Percentiles rank a stretch among this genome's conserved stretches.
Evolutionary conservation across 2,329 filamentous ascomycete species (phyloP).

Genomic region (Xylogone sp.): DNA sequence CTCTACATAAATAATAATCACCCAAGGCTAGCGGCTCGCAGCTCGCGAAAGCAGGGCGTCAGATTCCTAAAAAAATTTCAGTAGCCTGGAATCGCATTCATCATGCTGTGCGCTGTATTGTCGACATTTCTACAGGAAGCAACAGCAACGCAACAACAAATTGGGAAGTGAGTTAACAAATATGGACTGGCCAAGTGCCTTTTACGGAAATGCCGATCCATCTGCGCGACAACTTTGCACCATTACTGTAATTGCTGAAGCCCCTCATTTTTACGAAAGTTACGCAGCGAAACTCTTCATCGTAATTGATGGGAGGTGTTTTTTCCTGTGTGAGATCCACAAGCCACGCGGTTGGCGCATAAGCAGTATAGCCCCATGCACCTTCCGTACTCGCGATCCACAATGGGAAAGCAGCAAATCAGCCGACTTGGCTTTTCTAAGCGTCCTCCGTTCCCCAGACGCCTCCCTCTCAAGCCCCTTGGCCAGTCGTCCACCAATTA

Average conservation of each 20-base stretch:
- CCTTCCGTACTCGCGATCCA: neutral
- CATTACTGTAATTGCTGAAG: neutral
- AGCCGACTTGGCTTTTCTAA: neutral
- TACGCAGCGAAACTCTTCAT: too few relatives aligned
- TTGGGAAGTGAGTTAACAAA: too few relatives aligned
- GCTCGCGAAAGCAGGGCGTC: too few relatives aligned
- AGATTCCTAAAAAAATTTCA: too few relatives aligned
- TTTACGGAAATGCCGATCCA: too few relatives aligned
- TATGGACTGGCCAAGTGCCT: too few relatives aligned
- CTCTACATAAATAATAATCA: too few relatives aligned
- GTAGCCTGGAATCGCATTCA: too few relatives aligned
- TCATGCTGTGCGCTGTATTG: too few relatives aligned
- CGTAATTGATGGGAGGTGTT: neutral
- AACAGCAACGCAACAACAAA: too few relatives aligned
- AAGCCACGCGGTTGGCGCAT: neutral
- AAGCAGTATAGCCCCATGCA: neutral
- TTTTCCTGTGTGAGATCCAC: neutral
- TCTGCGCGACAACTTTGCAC: neutral
- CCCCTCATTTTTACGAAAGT: neutral
- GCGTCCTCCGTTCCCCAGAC: neutral
- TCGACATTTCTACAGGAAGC: too few relatives aligned
- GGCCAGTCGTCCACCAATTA: neutral
- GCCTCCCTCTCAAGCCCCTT: neutral
- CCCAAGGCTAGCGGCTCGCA: too few relatives aligned
- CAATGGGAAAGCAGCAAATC: neutral